Percentiles rank a stretch among this genome's conserved stretches.
phyloP scores from a whole-genome alignment of 495 filamentous ascomycete genomes.

The Penicillium bovifimosum region DNA sequence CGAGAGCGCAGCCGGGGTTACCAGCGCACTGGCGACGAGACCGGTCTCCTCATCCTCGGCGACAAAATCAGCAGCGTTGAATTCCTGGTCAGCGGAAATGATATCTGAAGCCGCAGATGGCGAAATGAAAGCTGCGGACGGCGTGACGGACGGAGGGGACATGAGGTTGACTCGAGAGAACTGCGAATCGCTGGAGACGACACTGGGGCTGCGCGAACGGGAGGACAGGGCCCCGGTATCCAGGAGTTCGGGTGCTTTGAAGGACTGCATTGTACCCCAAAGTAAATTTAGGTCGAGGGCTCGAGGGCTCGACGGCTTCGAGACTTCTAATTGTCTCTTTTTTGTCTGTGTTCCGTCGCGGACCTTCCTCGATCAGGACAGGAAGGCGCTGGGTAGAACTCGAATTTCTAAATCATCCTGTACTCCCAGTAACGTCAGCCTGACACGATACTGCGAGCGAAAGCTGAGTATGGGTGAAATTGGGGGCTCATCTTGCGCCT shows the following conservation, averaged over 20 bases:
- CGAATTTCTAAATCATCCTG: slow-evolving; percentile 33
- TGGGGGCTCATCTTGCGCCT: slow-evolving; percentile 6
- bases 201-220: slow-evolving; percentile 41
- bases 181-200: slow-evolving; percentile 40
- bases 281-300: slow-evolving; percentile 2
- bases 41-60: slow-evolving; percentile 59
- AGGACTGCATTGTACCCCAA: slow-evolving; percentile 26
- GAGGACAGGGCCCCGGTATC: slow-evolving; percentile 30
- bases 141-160: slow-evolving; percentile 67
- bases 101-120: slow-evolving; percentile 85
- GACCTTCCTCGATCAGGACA: slow-evolving; percentile 15
- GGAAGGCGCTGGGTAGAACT: slow-evolving; percentile 19
- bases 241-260: slow-evolving; percentile 33
- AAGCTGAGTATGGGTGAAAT: slow-evolving; percentile 11
- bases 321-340: slow-evolving; percentile 1
- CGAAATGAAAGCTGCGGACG: slow-evolving; percentile 84
- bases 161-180: slow-evolving; percentile 40
- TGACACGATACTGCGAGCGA: slow-evolving; percentile 7
- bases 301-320: not conserved
- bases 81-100: slow-evolving; percentile 80
- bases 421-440: slow-evolving; percentile 19
- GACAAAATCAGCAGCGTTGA: slow-evolving; percentile 59
- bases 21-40: slow-evolving; percentile 52
- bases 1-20: slow-evolving; percentile 68
- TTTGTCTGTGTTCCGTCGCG: slow-evolving; percentile 3